These are phyloP conservation scores for Verticillium albo-atrum DNA, from an alignment of 2,329 filamentous ascomycete species.

Conservation along the genomic window DNA sequence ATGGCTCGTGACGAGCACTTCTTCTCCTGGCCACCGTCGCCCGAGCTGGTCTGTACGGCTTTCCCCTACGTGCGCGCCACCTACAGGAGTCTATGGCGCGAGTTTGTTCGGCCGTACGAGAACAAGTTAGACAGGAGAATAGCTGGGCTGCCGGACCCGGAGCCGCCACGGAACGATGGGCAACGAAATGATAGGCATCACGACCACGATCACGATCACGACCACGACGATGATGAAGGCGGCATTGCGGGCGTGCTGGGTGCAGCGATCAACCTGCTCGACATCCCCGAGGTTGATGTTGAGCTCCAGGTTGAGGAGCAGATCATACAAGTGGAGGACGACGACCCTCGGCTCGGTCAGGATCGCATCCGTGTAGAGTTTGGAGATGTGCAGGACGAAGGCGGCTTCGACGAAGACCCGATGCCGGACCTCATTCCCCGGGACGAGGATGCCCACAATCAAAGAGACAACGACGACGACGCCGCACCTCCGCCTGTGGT, in stretches of 20 bases:
- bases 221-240: conserved; percentile 5
- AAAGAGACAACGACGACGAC: conserved; percentile 20
- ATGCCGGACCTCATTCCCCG: neutral
- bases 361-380: neutral
- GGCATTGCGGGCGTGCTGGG: conserved; percentile 17
- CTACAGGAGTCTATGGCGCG: conserved; percentile 42
- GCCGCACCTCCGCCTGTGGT: conserved; percentile 7
- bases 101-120: conserved; percentile 42
- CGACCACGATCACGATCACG: neutral
- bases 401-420: conserved; percentile 9
- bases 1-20: conserved; percentile 39
- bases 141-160: conserved; percentile 25
- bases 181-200: neutral
- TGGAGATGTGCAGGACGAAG: conserved; percentile 3
- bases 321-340: conserved; percentile 28
- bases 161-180: neutral
- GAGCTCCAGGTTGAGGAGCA: conserved; percentile 11
- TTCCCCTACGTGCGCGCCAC: conserved; percentile 41
- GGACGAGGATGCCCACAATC: neutral
- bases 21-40: conserved; percentile 49
- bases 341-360: conserved; percentile 15
- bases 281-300: conserved; percentile 16
- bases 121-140: conserved; percentile 42
- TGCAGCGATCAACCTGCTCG: conserved; percentile 14
- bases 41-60: conserved; percentile 43